Evolutionary conservation across 176 grass and related monocot genomes (phyloP).

Genomic region (Eleusine coracana): DNA sequence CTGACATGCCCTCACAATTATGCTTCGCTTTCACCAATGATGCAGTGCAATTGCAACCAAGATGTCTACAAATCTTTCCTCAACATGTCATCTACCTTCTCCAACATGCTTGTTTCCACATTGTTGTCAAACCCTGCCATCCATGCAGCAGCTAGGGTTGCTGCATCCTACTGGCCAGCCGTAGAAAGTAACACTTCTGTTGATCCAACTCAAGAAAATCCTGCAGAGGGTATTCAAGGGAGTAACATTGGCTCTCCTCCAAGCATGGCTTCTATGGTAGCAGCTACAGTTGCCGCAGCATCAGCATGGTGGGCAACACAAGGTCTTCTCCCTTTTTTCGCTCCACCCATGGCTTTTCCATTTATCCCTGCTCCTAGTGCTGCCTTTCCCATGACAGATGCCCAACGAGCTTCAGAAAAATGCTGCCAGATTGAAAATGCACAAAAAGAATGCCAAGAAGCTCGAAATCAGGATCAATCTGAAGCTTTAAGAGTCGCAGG

Average conservation of each 20-base stretch:
- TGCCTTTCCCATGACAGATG: slow-evolving; percentile 37
- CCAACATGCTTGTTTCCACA: slow-evolving; percentile 77
- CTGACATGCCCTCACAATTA: slow-evolving; percentile 56
- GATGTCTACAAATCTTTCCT: slow-evolving; percentile 71
- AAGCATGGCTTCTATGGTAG: slow-evolving; percentile 67
- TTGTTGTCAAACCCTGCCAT: slow-evolving; percentile 84
- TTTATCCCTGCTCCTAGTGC: slow-evolving; percentile 48
- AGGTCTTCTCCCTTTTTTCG: slow-evolving; percentile 83
- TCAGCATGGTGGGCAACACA: slow-evolving; percentile 95
- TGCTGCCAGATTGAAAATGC: slow-evolving; percentile 33
- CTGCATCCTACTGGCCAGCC: slow-evolving; percentile 84
- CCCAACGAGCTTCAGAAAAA: slow-evolving; percentile 46
- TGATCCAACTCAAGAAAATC: slow-evolving; percentile 53
- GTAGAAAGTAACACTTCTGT: slow-evolving; percentile 37
- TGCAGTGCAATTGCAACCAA: slow-evolving; percentile 61
- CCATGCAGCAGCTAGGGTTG: slow-evolving; percentile 72
- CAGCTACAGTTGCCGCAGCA: slow-evolving; percentile 87
- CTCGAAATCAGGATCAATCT: slow-evolving; percentile 31
- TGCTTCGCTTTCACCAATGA: slow-evolving; percentile 50
- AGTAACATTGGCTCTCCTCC: slow-evolving; percentile 49
- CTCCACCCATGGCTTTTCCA: slow-evolving; percentile 57
- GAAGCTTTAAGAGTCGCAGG: slow-evolving; percentile 40
- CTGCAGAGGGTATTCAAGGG: slow-evolving; percentile 48
- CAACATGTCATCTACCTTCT: slow-evolving; percentile 73
- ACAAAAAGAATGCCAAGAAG: slow-evolving; percentile 46